A percentile compares a stretch with the other conserved stretches of the same genome.
Evolutionary conservation across 768 basidiomycete genomes (phyloP).

Genomic region (Chalciporus chontae): DNA sequence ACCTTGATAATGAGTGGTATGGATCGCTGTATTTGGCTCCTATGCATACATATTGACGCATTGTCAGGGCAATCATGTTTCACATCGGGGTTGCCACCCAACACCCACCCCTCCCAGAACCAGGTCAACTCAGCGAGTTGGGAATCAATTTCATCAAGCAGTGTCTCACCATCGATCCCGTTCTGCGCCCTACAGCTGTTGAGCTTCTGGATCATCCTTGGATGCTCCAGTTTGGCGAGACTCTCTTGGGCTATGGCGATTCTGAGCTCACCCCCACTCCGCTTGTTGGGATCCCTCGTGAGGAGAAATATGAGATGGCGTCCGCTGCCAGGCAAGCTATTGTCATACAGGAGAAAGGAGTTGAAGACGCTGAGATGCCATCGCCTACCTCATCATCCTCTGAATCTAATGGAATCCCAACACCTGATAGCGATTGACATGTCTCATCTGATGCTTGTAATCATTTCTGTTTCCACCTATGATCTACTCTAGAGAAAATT

Average conservation of each 20-base stretch:
- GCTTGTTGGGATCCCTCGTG: conserved; percentile 42
- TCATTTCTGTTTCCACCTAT: background rate
- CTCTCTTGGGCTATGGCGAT: conserved; percentile 65
- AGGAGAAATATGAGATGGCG: conserved; percentile 48
- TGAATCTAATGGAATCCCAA: conserved; percentile 32
- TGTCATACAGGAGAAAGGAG: conserved; percentile 56
- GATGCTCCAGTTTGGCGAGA: conserved; percentile 81
- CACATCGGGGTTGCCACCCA: conserved; percentile 97
- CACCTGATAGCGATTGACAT: conserved; percentile 27
- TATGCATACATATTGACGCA: conserved; percentile 2
- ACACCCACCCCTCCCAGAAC: conserved; percentile 92
- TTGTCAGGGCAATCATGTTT: conserved; percentile 96
- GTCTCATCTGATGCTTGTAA: background rate
- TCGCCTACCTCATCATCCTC: conserved; percentile 50
- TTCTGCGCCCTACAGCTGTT: conserved; percentile 74
- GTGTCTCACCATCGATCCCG: conserved; percentile 85
- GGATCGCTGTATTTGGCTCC: conserved; percentile 14
- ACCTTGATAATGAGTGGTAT: conserved; percentile 98
- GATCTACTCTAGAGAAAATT: background rate
- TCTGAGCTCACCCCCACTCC: conserved; percentile 52
- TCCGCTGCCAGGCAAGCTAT: conserved; percentile 55
- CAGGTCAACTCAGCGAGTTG: conserved; percentile 79
- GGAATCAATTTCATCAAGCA: conserved; percentile 94
- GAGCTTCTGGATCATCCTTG: conserved; percentile 88
- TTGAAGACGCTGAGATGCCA: conserved; percentile 49